Evolutionary conservation across 1,139 yeast genomes (phyloP).

Genomic region (Kodamaea suecica): DNA sequence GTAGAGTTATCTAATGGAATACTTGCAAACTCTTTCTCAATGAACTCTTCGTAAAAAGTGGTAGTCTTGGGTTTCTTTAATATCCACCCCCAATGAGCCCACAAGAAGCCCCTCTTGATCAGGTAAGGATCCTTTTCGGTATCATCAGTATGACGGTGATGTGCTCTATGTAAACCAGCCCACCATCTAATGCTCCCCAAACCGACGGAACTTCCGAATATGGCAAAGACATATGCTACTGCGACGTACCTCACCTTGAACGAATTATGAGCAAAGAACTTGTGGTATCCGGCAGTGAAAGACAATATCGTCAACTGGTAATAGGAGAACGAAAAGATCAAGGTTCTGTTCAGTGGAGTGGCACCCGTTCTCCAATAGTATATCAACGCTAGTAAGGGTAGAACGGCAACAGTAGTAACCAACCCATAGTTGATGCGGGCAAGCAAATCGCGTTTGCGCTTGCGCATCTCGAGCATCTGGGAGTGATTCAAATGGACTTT

Average conservation of each 20-base stretch:
- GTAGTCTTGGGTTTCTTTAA: constrained; percentile 47
- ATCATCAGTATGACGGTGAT: constrained; percentile 62
- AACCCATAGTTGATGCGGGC: constrained; percentile 23
- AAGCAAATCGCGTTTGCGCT: constrained; percentile 23
- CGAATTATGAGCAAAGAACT: constrained; percentile 62
- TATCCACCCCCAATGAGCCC: constrained; percentile 68
- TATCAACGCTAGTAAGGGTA: constrained; percentile 19
- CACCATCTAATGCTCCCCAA: constrained; percentile 61
- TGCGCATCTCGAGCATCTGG: constrained; percentile 19
- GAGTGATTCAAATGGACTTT: constrained; percentile 20
- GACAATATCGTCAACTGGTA: constrained; percentile 42
- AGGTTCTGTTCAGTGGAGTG: constrained; percentile 23
- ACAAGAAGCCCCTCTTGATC: constrained; percentile 54
- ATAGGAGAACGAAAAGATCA: constrained; percentile 34
- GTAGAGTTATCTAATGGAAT: too few species aligned
- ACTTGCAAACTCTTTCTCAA: constrained; percentile 42
- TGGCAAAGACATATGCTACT: constrained; percentile 44
- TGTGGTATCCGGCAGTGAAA: constrained; percentile 58
- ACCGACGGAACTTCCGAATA: constrained; percentile 60
- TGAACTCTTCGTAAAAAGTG: constrained; percentile 33
- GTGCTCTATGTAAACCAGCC: constrained; percentile 67
- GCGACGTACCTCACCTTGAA: constrained; percentile 36
- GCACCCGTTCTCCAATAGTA: constrained; percentile 13
- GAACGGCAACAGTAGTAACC: constrained; percentile 19
- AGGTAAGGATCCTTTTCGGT: constrained; percentile 68